Conservation (phyloP, 2,329 filamentous ascomycete genomes). For the Parastagonospora avenae region DNA sequence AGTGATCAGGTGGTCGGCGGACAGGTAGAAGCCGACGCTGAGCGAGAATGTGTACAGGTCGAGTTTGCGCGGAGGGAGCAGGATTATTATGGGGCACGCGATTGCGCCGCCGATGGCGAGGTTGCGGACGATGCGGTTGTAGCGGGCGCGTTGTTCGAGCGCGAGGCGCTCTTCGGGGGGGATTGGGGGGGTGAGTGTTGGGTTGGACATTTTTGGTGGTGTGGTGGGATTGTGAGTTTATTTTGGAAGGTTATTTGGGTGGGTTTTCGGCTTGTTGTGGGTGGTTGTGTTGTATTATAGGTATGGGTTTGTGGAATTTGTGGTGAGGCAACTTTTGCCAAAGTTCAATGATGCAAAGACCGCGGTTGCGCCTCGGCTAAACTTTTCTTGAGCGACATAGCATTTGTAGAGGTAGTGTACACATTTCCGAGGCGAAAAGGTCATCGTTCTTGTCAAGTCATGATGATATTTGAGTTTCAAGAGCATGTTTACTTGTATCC, state of each 20-base stretch:
- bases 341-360: slow-evolving; percentile 39
- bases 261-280: too few relatives aligned
- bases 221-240: not conserved
- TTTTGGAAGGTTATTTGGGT: not conserved
- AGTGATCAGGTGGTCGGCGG: slow-evolving; percentile 55
- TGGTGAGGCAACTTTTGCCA: slow-evolving; percentile 6
- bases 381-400: slow-evolving; percentile 17
- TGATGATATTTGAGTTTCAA: too few relatives aligned
- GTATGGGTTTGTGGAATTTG: slow-evolving; percentile 3
- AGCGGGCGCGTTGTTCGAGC: slow-evolving; percentile 36
- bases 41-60: slow-evolving; percentile 65
- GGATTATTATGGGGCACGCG: slow-evolving; percentile 59
- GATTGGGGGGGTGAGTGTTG: slow-evolving; percentile 26
- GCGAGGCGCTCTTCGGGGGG: slow-evolving; percentile 43
- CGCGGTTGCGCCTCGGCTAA: slow-evolving; percentile 29
- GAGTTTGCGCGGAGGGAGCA: slow-evolving; percentile 66
- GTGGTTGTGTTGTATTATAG: slow-evolving; percentile 1
- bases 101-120: slow-evolving; percentile 57
- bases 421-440: too few relatives aligned
- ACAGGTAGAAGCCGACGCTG: slow-evolving; percentile 54
- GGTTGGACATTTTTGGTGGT: slow-evolving; percentile 26
- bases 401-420: too few relatives aligned
- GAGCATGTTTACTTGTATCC: too few relatives aligned
- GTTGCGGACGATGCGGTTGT: slow-evolving; percentile 47
- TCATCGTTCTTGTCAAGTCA: too few relatives aligned